phyloP scores from a whole-genome alignment of 495 filamentous ascomycete species.

The Trypethelium eluteriae region DNA sequence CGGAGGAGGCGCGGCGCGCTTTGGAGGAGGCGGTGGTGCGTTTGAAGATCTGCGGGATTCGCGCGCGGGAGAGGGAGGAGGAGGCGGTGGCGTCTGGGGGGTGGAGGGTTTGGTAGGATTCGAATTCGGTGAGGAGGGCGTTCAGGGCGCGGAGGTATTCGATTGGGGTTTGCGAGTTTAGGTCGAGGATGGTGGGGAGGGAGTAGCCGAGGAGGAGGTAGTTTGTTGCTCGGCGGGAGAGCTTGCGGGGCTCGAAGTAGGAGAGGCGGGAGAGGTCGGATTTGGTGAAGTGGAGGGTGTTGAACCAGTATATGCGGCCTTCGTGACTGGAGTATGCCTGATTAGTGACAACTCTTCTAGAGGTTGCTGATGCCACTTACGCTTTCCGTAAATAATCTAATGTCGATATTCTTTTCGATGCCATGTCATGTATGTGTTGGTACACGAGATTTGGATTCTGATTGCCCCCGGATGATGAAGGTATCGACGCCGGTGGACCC shows the following conservation, averaged over 20 bases:
- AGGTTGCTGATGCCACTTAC: constrained; percentile 44
- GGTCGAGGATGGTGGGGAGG: constrained; percentile 77
- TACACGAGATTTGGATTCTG: constrained; percentile 61
- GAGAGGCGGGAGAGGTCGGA: constrained; percentile 71
- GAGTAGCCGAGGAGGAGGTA: constrained; percentile 90
- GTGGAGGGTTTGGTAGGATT: constrained; percentile 81
- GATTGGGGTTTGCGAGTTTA: constrained; percentile 62
- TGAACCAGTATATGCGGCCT: constrained; percentile 95
- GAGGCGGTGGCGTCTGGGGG: constrained; percentile 62
- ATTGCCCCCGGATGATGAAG: constrained; percentile 36
- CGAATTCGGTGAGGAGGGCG: constrained; percentile 81
- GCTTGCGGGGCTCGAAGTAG: constrained; percentile 73
- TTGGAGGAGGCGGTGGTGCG: constrained; percentile 55
- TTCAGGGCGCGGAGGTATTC: constrained; percentile 87
- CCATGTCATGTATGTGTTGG: constrained; percentile 81
- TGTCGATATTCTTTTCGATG: constrained; percentile 91
- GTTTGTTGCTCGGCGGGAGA: constrained; percentile 80
- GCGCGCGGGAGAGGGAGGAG: constrained; percentile 64
- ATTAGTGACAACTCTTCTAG: background rate
- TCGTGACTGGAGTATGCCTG: constrained; percentile 55
- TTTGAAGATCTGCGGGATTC: constrained; percentile 86
- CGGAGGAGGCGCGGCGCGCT: constrained; percentile 63
- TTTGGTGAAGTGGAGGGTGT: constrained; percentile 85
- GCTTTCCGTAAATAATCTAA: constrained; percentile 87
- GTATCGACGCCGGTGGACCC: constrained; percentile 20